These are phyloP conservation scores for Bipolaris gigantea DNA, from an alignment of 2,329 filamentous ascomycete genomes.

Conservation along the genomic window DNA sequence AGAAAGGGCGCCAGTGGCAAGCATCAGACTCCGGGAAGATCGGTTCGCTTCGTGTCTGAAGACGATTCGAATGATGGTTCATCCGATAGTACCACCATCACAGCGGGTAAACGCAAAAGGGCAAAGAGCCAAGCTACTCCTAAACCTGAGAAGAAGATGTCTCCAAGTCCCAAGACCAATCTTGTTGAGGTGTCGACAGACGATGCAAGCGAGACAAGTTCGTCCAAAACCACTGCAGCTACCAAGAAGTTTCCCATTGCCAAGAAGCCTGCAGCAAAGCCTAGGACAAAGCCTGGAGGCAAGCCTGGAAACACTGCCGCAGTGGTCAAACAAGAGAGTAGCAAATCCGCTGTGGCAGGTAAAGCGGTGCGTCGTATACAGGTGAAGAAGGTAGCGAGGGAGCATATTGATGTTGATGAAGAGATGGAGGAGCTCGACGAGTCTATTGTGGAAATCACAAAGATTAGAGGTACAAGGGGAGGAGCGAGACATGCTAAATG, in stretches of 20 bases:
- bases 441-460: background rate
- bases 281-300: background rate
- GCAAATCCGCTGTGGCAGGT: constrained; percentile 1
- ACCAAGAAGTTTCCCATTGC: background rate
- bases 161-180: background rate
- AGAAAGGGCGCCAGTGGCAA: background rate
- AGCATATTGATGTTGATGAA: background rate
- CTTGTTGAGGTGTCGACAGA: background rate
- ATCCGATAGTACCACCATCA: background rate
- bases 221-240: background rate
- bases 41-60: background rate
- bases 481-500: background rate
- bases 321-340: background rate
- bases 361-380: background rate
- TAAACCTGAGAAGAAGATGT: background rate
- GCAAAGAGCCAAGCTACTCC: background rate
- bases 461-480: background rate
- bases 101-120: background rate
- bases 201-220: background rate
- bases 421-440: background rate
- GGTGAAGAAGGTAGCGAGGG: background rate
- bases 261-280: background rate
- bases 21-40: background rate
- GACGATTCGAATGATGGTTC: background rate
- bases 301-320: background rate